Evolutionary conservation across 192 early-diverging fungal species (phyloP).

Genomic region (Mortierella alpina): DNA sequence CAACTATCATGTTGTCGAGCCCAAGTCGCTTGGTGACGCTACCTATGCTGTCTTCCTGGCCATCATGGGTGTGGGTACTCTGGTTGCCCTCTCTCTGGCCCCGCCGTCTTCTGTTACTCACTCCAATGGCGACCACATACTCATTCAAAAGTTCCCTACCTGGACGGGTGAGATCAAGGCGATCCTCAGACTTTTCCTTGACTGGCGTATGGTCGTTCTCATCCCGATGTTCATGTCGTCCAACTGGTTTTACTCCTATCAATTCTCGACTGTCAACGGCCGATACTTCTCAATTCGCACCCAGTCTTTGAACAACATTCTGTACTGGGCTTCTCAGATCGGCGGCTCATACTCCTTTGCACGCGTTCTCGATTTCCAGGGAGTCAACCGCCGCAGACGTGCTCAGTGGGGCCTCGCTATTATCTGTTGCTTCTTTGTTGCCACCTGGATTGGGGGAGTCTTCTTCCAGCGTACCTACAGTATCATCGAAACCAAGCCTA

Average conservation of each 20-base stretch:
- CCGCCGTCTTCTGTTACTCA: constrained; percentile 70
- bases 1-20: constrained; percentile 67
- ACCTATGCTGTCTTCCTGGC: constrained; percentile 81
- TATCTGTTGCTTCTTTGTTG: constrained; percentile 61
- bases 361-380: constrained; percentile 70
- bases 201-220: constrained; percentile 76
- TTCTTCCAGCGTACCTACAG: constrained; percentile 67
- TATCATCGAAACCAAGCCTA: constrained; percentile 36
- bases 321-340: constrained; percentile 86
- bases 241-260: constrained; percentile 87
- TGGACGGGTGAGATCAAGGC: constrained; percentile 64
- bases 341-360: constrained; percentile 72
- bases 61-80: constrained; percentile 72
- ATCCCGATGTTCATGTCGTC: constrained; percentile 76
- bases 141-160: constrained; percentile 76
- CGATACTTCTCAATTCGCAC: constrained; percentile 76
- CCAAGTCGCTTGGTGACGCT: constrained; percentile 67
- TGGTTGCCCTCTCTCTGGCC: constrained; percentile 66
- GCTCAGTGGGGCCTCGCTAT: constrained; percentile 68
- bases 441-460: constrained; percentile 76
- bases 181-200: constrained; percentile 67
- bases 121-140: constrained; percentile 76
- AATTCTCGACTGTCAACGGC: constrained; percentile 70
- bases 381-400: constrained; percentile 68
- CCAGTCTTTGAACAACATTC: constrained; percentile 76